These are phyloP conservation scores for Gleditsia sinensis DNA, from an alignment of 306 rosid species.

Conservation along the genomic window DNA sequence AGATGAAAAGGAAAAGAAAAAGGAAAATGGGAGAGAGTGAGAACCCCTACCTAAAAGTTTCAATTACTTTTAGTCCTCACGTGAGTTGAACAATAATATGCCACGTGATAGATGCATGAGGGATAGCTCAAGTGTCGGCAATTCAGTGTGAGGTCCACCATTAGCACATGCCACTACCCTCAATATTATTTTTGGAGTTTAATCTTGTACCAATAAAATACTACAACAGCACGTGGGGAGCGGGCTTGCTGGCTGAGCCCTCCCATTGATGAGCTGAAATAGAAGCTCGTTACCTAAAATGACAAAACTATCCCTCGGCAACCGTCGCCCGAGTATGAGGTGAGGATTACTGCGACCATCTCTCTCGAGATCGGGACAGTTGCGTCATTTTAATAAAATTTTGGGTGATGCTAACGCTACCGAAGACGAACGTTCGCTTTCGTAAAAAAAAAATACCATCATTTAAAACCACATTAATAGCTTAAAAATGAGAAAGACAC, in stretches of 20 bases:
- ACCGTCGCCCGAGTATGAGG: too few relatives aligned
- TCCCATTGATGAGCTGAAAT: too few relatives aligned
- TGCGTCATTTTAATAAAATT: constrained; percentile 20
- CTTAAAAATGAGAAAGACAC: neutral
- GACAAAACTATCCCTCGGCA: neutral
- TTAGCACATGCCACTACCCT: constrained; percentile 12
- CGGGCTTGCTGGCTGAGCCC: constrained; percentile 10
- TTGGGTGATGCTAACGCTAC: too few relatives aligned
- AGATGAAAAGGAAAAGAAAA: neutral
- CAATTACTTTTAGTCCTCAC: constrained; percentile 24
- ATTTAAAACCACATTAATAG: too few relatives aligned
- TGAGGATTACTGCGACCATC: neutral
- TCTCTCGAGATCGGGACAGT: constrained; percentile 18
- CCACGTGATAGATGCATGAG: constrained; percentile 49
- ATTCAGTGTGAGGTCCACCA: constrained; percentile 30
- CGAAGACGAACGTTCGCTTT: too few relatives aligned
- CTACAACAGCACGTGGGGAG: constrained; percentile 58
- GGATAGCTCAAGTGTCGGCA: constrained; percentile 59
- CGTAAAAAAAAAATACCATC: too few relatives aligned
- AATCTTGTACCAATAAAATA: neutral
- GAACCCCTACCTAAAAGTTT: constrained; percentile 19
- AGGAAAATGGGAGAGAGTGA: neutral
- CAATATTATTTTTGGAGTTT: neutral
- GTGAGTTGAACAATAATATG: constrained; percentile 43
- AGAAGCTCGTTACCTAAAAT: too few relatives aligned